Conservation (phyloP, 2,329 filamentous ascomycete species). For the Aureobasidium sp. region DNA sequence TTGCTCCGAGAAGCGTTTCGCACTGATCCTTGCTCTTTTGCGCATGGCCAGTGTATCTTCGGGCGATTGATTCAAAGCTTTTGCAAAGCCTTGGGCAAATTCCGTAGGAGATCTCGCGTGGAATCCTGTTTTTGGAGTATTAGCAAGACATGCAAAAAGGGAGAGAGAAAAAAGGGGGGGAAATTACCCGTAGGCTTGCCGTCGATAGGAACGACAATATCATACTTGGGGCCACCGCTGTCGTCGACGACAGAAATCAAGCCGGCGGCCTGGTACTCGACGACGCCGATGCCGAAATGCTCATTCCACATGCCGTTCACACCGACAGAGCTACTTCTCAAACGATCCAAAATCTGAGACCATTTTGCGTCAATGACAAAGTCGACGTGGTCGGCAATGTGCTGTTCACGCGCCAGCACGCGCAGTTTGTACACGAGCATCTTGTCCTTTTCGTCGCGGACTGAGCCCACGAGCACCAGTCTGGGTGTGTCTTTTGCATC, state of each 20-base stretch:
- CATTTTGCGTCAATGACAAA: conserved; percentile 89
- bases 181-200: conserved; percentile 66
- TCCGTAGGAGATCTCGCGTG: conserved; percentile 71
- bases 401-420: conserved; percentile 76
- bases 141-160: neutral
- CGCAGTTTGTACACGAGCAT: conserved; percentile 83
- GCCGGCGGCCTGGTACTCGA: conserved; percentile 95
- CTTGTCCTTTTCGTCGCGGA: conserved; percentile 75
- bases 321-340: conserved; percentile 70
- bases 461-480: conserved; percentile 81
- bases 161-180: neutral
- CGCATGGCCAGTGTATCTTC: conserved; percentile 67
- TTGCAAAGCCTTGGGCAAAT: conserved; percentile 73
- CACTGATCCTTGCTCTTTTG: conserved; percentile 66
- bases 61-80: conserved; percentile 61
- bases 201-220: conserved; percentile 80
- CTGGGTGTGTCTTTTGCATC: conserved; percentile 40
- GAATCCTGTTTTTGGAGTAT: conserved; percentile 54
- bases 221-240: conserved; percentile 84
- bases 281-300: conserved; percentile 96
- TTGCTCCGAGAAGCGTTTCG: conserved; percentile 78
- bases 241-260: conserved; percentile 89
- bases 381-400: conserved; percentile 73
- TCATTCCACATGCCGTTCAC: conserved; percentile 99
- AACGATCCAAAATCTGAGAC: conserved; percentile 75